Evolutionary conservation across 2,329 filamentous ascomycete species (phyloP), one percentile per base, ranked within the genome.

Genomic region (Colletotrichum melonis): DNA sequence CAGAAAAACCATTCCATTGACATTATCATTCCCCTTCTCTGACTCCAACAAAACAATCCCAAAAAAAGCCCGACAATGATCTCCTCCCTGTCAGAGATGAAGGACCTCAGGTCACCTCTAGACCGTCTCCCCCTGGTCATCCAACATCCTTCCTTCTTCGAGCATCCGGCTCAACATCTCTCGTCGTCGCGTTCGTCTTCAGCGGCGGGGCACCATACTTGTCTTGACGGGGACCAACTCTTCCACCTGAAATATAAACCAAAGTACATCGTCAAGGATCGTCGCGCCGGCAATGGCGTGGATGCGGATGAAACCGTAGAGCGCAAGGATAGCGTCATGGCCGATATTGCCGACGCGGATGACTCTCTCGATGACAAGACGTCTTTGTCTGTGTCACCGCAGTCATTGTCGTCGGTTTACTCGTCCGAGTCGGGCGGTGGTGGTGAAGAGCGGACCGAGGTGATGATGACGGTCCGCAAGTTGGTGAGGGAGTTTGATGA

Each of bases 281-380:
- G 32, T 11, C 32, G 32, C 38, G 19, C 16, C 7, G 28, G 62
- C 49, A 26, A 26, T 6, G 12, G 2, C 4, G 14, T 22, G 22
- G 19, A 16, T 4, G 63, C 8, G 30, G 16, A 42, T 52, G 54
- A 42, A 9, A 4, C 22, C 12, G 28, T 24, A 19, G 19, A 12
- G 11, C 63, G 63, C 3, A 56, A 65, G 6, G 63, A 65, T 49
- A 65, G 63, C 24, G 63, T 65, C 32, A 65, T 65, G 32, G 22
- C 52, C 7, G 63, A 32, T 14, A 42, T 19, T 42, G 24, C 35
- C n/a, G 32, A 42, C 14, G 52, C 19, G 4, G 42, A 11, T 19
- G 42, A 49, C 19, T 5, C 8, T 35, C 32, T 35, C 8, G 19
- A n/a, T 9, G 3, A 8, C 3, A 49, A 22, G 42, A 49, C 30